Conservation (phyloP, 306 rosid genomes). For the Vigna angularis region DNA sequence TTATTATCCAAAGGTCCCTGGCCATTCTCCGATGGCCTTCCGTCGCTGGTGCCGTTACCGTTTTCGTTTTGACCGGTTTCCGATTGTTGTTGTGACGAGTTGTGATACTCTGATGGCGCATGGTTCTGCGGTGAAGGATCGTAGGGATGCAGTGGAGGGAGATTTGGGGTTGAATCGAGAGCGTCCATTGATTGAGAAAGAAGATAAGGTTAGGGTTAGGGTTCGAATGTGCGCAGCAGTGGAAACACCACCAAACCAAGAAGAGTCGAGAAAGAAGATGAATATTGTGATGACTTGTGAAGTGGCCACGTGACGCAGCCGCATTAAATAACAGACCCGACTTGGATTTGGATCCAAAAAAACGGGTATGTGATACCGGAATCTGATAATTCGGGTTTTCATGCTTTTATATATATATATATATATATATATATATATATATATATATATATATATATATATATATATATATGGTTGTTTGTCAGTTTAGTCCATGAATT, state of each 20-base stretch:
- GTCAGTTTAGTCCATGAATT: no score
- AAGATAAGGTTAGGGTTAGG: constrained; percentile 12
- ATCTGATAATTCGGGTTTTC: no score
- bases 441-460: no score
- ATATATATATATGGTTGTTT: no score
- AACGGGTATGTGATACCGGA: not conserved
- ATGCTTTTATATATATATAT: no score
- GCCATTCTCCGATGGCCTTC: constrained; percentile 34
- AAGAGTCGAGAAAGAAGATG: not conserved
- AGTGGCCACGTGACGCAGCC: not conserved
- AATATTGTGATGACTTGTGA: not conserved
- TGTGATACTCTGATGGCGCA: constrained; percentile 4
- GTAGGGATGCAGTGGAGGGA: constrained; percentile 38
- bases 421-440: no score
- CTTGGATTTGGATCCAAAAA: not conserved
- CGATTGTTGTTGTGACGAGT: not conserved
- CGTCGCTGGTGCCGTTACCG: constrained; percentile 26
- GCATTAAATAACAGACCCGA: not conserved
- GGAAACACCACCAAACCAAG: not conserved
- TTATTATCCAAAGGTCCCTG: not conserved
- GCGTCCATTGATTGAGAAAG: constrained; percentile 61
- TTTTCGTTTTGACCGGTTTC: constrained; percentile 40
- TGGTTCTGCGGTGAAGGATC: constrained; percentile 19
- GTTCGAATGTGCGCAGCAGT: not conserved
- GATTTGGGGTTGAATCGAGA: constrained; percentile 49